A percentile compares a stretch with the other conserved stretches of the same genome.
phyloP scores from a whole-genome alignment of 257 asterid species.

The Handroanthus guayacan region DNA sequence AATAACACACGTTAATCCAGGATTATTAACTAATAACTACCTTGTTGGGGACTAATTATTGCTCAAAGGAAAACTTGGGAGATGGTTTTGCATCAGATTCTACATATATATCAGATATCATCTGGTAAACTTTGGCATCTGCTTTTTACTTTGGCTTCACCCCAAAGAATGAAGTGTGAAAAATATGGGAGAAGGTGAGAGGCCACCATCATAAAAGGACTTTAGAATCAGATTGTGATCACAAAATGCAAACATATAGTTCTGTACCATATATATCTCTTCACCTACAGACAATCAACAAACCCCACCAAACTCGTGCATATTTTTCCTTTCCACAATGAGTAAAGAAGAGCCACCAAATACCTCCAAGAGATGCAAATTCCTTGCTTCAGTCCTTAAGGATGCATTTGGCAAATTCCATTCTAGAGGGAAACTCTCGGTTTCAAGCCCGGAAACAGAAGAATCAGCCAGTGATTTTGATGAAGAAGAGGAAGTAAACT shows the following conservation, averaged over 20 bases:
- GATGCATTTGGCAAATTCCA: slow-evolving; percentile 59
- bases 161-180: slow-evolving; percentile 51
- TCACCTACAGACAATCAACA: slow-evolving; percentile 37
- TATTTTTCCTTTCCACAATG: slow-evolving; percentile 44
- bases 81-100: background rate
- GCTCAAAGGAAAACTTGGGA: background rate
- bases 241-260: slow-evolving; percentile 17
- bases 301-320: slow-evolving; percentile 25
- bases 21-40: no score
- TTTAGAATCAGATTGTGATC: slow-evolving; percentile 34
- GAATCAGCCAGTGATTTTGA: slow-evolving; percentile 48
- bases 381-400: slow-evolving; percentile 56
- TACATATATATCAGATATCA: background rate
- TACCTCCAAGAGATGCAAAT: slow-evolving; percentile 62
- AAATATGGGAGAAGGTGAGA: slow-evolving; percentile 48
- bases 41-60: no score
- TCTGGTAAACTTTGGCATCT: slow-evolving; percentile 43
- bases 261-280: slow-evolving; percentile 7
- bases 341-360: slow-evolving; percentile 52
- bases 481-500: slow-evolving; percentile 73
- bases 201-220: slow-evolving; percentile 49
- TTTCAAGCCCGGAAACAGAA: slow-evolving; percentile 48
- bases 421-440: slow-evolving; percentile 48
- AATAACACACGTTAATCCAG: no score
- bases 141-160: slow-evolving; percentile 65